Evolutionary conservation across 495 filamentous ascomycete species (phyloP), one percentile per base, ranked within the genome.

Genomic region (Parachaetomium inaequale): DNA sequence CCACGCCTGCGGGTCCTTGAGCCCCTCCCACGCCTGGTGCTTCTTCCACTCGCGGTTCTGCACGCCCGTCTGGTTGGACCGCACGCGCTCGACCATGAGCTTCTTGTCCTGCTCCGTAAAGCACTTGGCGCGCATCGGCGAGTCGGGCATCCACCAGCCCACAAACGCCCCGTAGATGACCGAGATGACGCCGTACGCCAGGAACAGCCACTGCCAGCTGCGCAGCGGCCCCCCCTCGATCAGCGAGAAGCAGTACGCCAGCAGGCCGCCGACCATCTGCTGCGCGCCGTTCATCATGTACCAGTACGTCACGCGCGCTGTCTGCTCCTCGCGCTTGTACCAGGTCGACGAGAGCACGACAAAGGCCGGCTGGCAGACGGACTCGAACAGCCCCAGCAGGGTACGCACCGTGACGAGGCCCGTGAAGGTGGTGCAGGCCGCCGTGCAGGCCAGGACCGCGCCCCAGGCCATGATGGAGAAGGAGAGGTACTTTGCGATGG

Each of bases 291-390:
- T 87, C 81, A 85, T 86, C 83, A 85, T 87, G 70, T 88, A 85
- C 85, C 88, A 90, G 71, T 87, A 88, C 0, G 85, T 85, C 0
- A 88, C 85, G 0, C 82, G 82, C 0, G 77, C 72, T 0, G 86
- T 81, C 69, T 89, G 87, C 62, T 90, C 86, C 53, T 86, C 79
- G 11, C 86, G 80, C 46, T 81, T 85, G 70, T 88, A 90, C 87
- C 88, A 90, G 81, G 88, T 88, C n/a, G 83, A 77, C 0, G 83
- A 86, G 21, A 90, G 74, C 31, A 89, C 68, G 15, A 90, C 71
- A 60, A 84, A 81, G 38, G 78, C 79, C 0, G 86, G 86, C 66
- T 87, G 82, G 68, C 83, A 87, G 58, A 80, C 84, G 15, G 87
- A 86, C 61, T 90, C 88, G 66, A 88, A 89, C 45, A 87, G 79